Percentiles rank a stretch among this genome's conserved stretches.
phyloP scores from a whole-genome alignment of 139 green algal genomes.

The Asterochloris erici region DNA sequence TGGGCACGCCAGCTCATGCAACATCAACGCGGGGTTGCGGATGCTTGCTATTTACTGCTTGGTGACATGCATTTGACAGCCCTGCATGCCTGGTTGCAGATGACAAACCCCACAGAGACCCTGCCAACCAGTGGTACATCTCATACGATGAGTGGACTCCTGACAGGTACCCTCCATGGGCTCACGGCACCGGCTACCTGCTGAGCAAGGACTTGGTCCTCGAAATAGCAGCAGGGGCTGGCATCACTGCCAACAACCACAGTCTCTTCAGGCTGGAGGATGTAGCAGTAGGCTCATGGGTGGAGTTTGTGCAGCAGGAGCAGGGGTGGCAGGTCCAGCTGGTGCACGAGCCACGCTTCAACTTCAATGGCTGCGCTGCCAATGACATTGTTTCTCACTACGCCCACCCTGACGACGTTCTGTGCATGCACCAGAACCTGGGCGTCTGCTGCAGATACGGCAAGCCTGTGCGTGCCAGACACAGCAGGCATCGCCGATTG shows the following conservation, averaged over 20 bases:
- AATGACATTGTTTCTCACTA: constrained; percentile 46
- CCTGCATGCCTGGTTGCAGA: background rate
- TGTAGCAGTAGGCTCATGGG: constrained; percentile 33
- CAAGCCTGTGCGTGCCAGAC: background rate
- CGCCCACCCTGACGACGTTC: constrained; percentile 19
- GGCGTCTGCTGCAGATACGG: constrained; percentile 11
- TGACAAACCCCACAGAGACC: constrained; percentile 12
- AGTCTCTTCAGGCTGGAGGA: constrained; percentile 48
- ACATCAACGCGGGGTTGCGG: no score
- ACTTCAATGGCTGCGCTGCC: constrained; percentile 27
- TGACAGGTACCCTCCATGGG: constrained; percentile 39
- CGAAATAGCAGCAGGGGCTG: constrained; percentile 24
- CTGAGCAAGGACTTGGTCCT: constrained; percentile 23
- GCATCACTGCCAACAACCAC: constrained; percentile 21
- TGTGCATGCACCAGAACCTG: constrained; percentile 30
- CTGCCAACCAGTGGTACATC: constrained; percentile 27
- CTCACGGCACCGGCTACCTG: constrained; percentile 45
- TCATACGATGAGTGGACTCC: constrained; percentile 32
- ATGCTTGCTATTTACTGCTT: no score
- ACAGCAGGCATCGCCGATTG: background rate
- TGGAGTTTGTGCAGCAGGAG: constrained; percentile 30
- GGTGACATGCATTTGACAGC: no score
- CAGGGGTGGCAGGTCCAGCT: constrained; percentile 21
- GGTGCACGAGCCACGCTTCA: constrained; percentile 29
- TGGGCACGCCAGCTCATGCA: no score